A percentile compares a stretch with the other conserved stretches of the same genome.
Evolutionary conservation across 139 green algal genomes (phyloP).

Genomic region (Gonium pectorale): DNA sequence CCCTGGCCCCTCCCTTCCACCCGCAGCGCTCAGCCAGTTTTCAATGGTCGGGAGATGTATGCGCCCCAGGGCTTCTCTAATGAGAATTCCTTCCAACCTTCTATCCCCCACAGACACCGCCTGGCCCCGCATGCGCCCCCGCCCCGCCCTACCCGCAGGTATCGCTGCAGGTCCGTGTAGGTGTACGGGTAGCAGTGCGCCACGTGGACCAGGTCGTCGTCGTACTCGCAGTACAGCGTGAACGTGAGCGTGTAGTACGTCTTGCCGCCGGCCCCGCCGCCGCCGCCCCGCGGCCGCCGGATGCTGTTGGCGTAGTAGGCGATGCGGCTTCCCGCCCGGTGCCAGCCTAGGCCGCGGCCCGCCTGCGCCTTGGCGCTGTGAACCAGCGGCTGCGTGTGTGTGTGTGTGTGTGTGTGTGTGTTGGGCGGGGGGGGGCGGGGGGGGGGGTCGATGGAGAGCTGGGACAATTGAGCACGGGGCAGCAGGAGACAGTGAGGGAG

Average conservation of each 20-base stretch:
- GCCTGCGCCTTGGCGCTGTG: constrained; percentile 43
- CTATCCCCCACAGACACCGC: no score
- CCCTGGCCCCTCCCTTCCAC: no score
- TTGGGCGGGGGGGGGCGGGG: background rate
- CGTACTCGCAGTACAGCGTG: constrained; percentile 50
- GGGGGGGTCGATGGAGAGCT: no score
- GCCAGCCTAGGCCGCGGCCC: constrained; percentile 48
- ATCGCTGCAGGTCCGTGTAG: constrained; percentile 77
- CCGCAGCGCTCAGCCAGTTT: no score
- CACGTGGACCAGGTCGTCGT: constrained; percentile 70
- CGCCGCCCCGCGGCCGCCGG: background rate
- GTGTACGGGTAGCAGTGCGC: constrained; percentile 82
- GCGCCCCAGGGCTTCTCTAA: no score
- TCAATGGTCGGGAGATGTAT: no score
- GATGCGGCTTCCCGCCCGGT: constrained; percentile 46
- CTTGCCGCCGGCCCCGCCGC: background rate
- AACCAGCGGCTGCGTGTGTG: constrained; percentile 55
- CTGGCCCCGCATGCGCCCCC: no score
- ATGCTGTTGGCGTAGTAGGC: constrained; percentile 67
- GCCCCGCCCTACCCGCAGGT: background rate
- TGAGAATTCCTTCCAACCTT: no score
- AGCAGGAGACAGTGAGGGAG: background rate
- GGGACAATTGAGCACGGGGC: no score
- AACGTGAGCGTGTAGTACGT: constrained; percentile 76
- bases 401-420: no score